A percentile compares a stretch with the other conserved stretches of the same genome.
Conservation (phyloP, 495 filamentous ascomycete genomes). For the Penicillium coffeae region DNA sequence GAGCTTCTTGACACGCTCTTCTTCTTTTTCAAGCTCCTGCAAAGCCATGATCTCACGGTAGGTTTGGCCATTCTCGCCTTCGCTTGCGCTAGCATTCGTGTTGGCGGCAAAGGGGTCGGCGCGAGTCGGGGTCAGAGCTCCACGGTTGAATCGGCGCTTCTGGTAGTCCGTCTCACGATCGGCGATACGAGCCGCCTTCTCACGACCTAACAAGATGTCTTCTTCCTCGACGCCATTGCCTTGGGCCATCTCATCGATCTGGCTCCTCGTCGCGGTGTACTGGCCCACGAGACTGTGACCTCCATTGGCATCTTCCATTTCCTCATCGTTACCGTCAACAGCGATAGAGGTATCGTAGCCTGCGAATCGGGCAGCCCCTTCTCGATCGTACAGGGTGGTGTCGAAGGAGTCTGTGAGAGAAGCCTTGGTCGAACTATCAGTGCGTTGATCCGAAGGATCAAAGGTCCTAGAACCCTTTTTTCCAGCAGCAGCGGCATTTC, state of each 20-base stretch:
- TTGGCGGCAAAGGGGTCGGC: constrained; percentile 85
- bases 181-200: constrained; percentile 83
- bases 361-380: constrained; percentile 75
- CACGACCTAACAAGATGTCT: constrained; percentile 80
- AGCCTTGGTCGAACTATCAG: constrained; percentile 87
- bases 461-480: constrained; percentile 87
- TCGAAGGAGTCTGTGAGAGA: constrained; percentile 94
- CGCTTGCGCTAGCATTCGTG: constrained; percentile 62
- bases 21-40: constrained; percentile 88
- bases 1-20: constrained; percentile 77
- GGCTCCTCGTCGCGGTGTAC: constrained; percentile 86
- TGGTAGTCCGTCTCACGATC: constrained; percentile 97
- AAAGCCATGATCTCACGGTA: constrained; percentile 91
- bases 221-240: constrained; percentile 86
- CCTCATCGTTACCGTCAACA: constrained; percentile 75
- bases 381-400: constrained; percentile 83
- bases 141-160: constrained; percentile 86
- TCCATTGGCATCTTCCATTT: constrained; percentile 72
- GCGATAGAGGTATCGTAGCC: constrained; percentile 91
- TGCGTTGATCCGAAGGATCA: constrained; percentile 81
- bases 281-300: constrained; percentile 84
- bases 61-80: constrained; percentile 64
- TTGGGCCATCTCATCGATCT: constrained; percentile 91
- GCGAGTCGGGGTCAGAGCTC: constrained; percentile 74
- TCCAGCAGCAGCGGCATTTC: constrained; percentile 75